Conservation (phyloP, 805 yeast species). For the Pichia eremophila region DNA sequence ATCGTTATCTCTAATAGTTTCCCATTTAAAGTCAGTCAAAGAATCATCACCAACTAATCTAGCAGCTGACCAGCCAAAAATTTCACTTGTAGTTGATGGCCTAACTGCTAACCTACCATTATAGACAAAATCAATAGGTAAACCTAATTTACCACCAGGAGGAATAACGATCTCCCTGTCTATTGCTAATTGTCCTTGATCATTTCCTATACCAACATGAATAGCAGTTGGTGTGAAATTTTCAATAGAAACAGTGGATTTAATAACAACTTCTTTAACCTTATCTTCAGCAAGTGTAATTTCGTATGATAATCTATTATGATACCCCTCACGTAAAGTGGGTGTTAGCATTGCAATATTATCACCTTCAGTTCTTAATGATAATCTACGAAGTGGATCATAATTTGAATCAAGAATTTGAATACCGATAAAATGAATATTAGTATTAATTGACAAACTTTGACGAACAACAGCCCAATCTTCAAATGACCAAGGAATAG, state of each 20-base stretch:
- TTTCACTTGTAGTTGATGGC: slow-evolving; percentile 44
- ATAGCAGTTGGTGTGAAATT: slow-evolving; percentile 61
- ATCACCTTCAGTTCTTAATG: slow-evolving; percentile 79
- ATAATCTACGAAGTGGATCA: slow-evolving; percentile 42
- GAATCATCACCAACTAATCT: slow-evolving; percentile 17
- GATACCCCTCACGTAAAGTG: slow-evolving; percentile 37
- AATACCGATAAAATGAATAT: slow-evolving; percentile 55
- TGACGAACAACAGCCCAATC: slow-evolving; percentile 89
- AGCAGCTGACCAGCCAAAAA: slow-evolving; percentile 62
- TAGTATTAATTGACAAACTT: slow-evolving; percentile 55
- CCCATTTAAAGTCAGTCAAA: slow-evolving; percentile 47
- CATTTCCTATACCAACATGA: slow-evolving; percentile 29
- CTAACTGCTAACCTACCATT: slow-evolving; percentile 46
- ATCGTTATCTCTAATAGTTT: slow-evolving; percentile 38
- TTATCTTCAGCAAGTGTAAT: slow-evolving; percentile 62
- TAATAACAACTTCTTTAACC: slow-evolving; percentile 66
- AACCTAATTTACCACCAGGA: slow-evolving; percentile 50
- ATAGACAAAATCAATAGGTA: slow-evolving; percentile 68
- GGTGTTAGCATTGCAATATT: slow-evolving; percentile 63
- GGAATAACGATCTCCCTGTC: slow-evolving; percentile 32
- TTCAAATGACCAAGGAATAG: slow-evolving; percentile 81
- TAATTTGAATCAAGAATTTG: slow-evolving; percentile 48
- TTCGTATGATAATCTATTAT: slow-evolving; percentile 67
- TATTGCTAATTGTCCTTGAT: slow-evolving; percentile 23
- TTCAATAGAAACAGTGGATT: slow-evolving; percentile 63